Evolutionary conservation across 495 filamentous ascomycete species (phyloP).

Genomic region (Pyronema domesticum): DNA sequence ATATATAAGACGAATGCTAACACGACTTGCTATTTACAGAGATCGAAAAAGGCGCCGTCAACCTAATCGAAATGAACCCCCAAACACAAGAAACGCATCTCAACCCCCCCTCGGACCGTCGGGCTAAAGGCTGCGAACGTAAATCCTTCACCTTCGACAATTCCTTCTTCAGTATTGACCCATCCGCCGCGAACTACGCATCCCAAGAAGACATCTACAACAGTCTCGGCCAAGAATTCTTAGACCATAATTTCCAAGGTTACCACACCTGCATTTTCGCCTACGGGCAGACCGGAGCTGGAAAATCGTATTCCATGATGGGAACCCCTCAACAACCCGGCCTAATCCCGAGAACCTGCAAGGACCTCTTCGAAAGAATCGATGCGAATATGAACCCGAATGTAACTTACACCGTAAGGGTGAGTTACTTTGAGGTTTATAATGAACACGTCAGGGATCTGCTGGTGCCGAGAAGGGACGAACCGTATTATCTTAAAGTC

Average conservation of each 20-base stretch:
- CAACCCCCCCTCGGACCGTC: slow-evolving; percentile 51
- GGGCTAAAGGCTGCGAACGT: slow-evolving; percentile 63
- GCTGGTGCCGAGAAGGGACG: slow-evolving; percentile 55
- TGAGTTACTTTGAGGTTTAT: slow-evolving; percentile 98
- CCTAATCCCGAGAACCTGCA: slow-evolving; percentile 90
- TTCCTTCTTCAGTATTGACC: slow-evolving; percentile 87
- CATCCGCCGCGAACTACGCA: slow-evolving; percentile 55
- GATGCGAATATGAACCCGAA: slow-evolving; percentile 65
- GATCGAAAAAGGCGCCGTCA: slow-evolving; percentile 57
- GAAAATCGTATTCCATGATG: slow-evolving; percentile 99
- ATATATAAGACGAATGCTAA: too few species aligned
- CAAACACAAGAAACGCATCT: slow-evolving; percentile 63
- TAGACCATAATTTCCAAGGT: slow-evolving; percentile 98
- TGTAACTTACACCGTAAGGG: slow-evolving; percentile 87
- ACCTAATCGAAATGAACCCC: slow-evolving; percentile 82
- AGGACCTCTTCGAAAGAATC: slow-evolving; percentile 90
- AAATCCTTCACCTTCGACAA: slow-evolving; percentile 93
- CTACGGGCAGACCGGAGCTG: slow-evolving; percentile 93
- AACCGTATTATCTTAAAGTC: slow-evolving; percentile 89
- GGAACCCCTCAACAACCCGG: slow-evolving; percentile 69
- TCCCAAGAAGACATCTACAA: slow-evolving; percentile 90
- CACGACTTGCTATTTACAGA: slow-evolving; percentile 34
- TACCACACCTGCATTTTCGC: slow-evolving; percentile 99
- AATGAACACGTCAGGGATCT: slow-evolving; percentile 98
- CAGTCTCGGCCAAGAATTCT: slow-evolving; percentile 81